Base-by-base conservation (phyloP, 768 basidiomycete species). In the Kwoniella pini region DNA sequence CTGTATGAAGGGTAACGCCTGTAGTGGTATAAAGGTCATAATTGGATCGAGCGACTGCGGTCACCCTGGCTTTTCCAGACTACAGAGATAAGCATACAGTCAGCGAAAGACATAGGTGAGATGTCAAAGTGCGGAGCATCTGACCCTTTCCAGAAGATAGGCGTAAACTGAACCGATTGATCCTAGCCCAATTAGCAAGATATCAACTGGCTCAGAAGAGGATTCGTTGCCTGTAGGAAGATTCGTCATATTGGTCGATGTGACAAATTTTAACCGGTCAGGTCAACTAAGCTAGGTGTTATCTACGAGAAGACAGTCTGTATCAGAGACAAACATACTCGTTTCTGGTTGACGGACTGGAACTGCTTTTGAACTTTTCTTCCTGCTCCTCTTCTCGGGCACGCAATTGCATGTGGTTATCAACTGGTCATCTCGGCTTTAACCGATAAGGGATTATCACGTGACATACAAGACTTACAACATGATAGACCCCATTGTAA, bases 1-100 rank as follows among this genome's bases (percentile, higher is more conserved):
- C 72, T 62, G 86, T 87, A 50, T 82, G 77, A 65, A 89, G 26
- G 4, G 69, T 73, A 2, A 71, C 67, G 1, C 70, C 70, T 1
- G 58, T 51, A 3, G 53, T 61, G 1, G 62, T 61, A 57, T 73
- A 73, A 4, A 76, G 56, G 3, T 85, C 82, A 70, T 84, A 87
- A 60, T 89, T 88, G 51, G 88, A 85, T 56, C 89, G 78, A 1
- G 88, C 89, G 1, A 90, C 86, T 17, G 81, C 86, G 0, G 89
- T 90, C 9, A 91, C 85, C 24, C 84, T 81, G 0, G 83, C 87
- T 28, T 82, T 79, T 11, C 85, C 83, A 66, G 85, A 84, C 60
- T 83, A 79, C 4, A n/a, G 27, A 1, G 22, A 0, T 44, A 26
- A 40, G 22, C 21, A 27, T 57, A n/a, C n/a, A n/a, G n/a, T n/a